A percentile compares a stretch with the other conserved stretches of the same genome.
phyloP scores from a whole-genome alignment of 192 early-diverging fungal genomes.

The Dimargaris verticillata region DNA sequence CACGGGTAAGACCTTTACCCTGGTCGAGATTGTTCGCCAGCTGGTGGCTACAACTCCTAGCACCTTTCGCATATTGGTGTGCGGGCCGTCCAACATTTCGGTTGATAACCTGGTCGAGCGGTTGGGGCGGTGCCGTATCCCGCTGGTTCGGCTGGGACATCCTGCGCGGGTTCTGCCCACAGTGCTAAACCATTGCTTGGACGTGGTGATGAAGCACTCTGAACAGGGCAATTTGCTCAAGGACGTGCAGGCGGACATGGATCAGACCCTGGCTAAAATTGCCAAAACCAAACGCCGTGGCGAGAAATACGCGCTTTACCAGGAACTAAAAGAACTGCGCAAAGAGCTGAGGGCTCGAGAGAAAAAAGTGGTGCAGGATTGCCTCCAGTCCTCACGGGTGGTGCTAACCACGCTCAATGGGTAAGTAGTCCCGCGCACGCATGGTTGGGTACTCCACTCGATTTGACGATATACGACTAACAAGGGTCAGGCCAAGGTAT shows the following conservation, averaged over 20 bases:
- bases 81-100: conserved; percentile 77
- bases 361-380: conserved; percentile 36
- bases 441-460: no score
- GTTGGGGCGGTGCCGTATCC: conserved; percentile 36
- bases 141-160: conserved; percentile 67
- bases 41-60: conserved; percentile 24
- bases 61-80: conserved; percentile 58
- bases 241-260: conserved; percentile 65
- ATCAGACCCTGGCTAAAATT: conserved; percentile 38
- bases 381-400: conserved; percentile 42
- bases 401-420: conserved; percentile 71
- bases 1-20: conserved; percentile 78
- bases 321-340: conserved; percentile 45
- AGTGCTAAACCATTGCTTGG: conserved; percentile 52
- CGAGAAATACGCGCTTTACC: conserved; percentile 46
- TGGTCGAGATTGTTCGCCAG: conserved; percentile 74
- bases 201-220: conserved; percentile 40
- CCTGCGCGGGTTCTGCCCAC: conserved; percentile 59
- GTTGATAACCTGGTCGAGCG: conserved; percentile 81
- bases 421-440: conserved; percentile 15
- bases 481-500: no score
- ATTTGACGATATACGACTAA: no score
- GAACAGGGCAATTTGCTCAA: conserved; percentile 56
- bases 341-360: conserved; percentile 56
- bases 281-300: conserved; percentile 41